These are phyloP conservation scores for Pseudocercospora fijiensis DNA, from an alignment of 2,329 filamentous ascomycete genomes.

Conservation along the genomic window DNA sequence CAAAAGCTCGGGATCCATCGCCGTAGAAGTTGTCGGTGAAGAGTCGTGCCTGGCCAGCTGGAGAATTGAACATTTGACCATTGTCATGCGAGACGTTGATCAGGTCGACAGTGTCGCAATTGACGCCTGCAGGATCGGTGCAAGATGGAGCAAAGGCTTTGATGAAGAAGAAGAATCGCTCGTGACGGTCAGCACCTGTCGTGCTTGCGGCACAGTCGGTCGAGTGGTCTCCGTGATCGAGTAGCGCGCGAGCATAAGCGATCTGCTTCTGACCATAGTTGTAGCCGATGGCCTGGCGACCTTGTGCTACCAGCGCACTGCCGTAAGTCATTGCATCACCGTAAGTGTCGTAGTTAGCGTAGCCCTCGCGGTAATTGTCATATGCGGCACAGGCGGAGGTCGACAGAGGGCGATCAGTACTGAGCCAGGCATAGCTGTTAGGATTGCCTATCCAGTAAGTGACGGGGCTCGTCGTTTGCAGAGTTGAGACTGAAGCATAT, in stretches of 20 bases:
- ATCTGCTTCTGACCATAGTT: slow-evolving; percentile 37
- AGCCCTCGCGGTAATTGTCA: slow-evolving; percentile 38
- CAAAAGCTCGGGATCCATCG: slow-evolving; percentile 31
- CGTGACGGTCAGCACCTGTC: slow-evolving; percentile 38
- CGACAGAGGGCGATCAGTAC: slow-evolving; percentile 33
- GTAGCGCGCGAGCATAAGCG: slow-evolving; percentile 37
- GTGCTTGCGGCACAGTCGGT: slow-evolving; percentile 34
- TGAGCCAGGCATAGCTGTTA: slow-evolving; percentile 39
- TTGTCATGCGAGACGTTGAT: slow-evolving; percentile 36
- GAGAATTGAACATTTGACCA: slow-evolving; percentile 37
- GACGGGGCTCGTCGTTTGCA: slow-evolving; percentile 30
- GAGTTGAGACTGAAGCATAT: slow-evolving; percentile 36
- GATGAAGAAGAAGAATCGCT: slow-evolving; percentile 42
- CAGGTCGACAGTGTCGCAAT: slow-evolving; percentile 38
- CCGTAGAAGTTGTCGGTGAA: slow-evolving; percentile 41
- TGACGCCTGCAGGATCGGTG: slow-evolving; percentile 23
- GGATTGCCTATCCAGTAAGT: slow-evolving; percentile 40
- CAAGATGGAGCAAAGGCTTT: slow-evolving; percentile 36
- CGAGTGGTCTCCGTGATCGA: slow-evolving; percentile 38
- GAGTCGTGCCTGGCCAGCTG: slow-evolving; percentile 36
- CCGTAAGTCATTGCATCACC: slow-evolving; percentile 29
- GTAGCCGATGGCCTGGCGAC: slow-evolving; percentile 31
- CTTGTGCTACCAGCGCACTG: slow-evolving; percentile 29
- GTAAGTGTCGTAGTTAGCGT: slow-evolving; percentile 33
- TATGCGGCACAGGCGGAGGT: slow-evolving; percentile 33